phyloP scores from a whole-genome alignment of 2,329 filamentous ascomycete species.

The Stachybotrys elegans region DNA sequence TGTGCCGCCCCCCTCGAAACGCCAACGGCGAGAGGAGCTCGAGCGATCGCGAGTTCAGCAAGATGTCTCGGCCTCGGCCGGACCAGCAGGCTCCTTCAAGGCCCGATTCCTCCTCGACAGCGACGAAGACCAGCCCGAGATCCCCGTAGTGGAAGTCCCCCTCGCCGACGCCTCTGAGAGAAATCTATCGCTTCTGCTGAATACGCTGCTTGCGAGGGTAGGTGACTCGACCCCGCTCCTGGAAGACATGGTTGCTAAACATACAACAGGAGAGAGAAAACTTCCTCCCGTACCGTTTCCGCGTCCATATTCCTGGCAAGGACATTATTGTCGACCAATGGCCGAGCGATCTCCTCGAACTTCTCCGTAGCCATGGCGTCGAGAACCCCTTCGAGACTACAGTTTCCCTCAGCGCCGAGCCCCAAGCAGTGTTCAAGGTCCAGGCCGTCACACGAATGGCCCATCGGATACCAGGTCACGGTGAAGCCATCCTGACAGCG shows the following conservation, averaged over 20 bases:
- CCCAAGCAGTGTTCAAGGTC: slow-evolving; percentile 90
- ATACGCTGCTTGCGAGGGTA: slow-evolving; percentile 75
- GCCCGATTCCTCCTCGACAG: slow-evolving; percentile 84
- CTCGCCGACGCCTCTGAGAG: slow-evolving; percentile 82
- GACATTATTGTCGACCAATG: slow-evolving; percentile 52
- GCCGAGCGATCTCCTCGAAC: slow-evolving; percentile 48
- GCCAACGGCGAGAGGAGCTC: slow-evolving; percentile 71
- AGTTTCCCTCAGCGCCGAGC: slow-evolving; percentile 56
- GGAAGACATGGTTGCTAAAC: background rate
- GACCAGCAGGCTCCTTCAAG: slow-evolving; percentile 70
- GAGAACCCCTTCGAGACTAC: slow-evolving; percentile 53
- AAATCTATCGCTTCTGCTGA: slow-evolving; percentile 82
- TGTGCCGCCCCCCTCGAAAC: slow-evolving; percentile 79
- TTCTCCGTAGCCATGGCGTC: slow-evolving; percentile 51
- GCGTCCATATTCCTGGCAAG: slow-evolving; percentile 51
- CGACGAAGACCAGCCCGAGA: slow-evolving; percentile 64
- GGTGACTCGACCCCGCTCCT: background rate
- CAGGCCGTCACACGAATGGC: slow-evolving; percentile 88
- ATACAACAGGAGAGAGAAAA: slow-evolving; percentile 45
- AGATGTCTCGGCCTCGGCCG: slow-evolving; percentile 63
- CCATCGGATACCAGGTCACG: slow-evolving; percentile 83
- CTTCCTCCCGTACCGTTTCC: slow-evolving; percentile 57
- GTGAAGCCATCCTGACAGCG: slow-evolving; percentile 80
- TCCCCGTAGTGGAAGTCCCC: slow-evolving; percentile 69
- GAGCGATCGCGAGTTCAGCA: slow-evolving; percentile 71